Base-by-base conservation (phyloP, 495 filamentous ascomycete species). In the Neurospora sp. region DNA sequence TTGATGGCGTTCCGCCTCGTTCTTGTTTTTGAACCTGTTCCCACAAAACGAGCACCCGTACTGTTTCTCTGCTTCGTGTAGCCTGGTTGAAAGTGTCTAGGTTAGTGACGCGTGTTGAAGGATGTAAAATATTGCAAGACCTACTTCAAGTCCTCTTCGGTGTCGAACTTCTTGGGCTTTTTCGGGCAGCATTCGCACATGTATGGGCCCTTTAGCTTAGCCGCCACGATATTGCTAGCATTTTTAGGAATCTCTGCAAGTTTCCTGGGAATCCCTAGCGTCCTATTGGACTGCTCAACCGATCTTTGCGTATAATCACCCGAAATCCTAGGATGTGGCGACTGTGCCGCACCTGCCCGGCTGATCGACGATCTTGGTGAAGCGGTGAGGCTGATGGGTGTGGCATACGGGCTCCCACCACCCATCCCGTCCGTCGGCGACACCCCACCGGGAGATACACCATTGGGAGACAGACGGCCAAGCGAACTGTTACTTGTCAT, bases 11-110 rank as follows among this genome's bases (percentile, higher is more conserved):
- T 99, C 96, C 7, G 96, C 96, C 84, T 99, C 96, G 75, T 99
- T 99, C 82, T 99, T 99, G 85, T 99, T 99, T 82, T 99, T 99
- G 87, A 99, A 99, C 27, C 95, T 89, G 81, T 98, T 98, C 54
- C 91, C 90, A 81, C 96, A 99, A 82, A 91, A 98, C 20, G 89
- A 86, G 80, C 96, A 99, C 71, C 90, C 90, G 82, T 98, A 98
- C 81, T 99, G 96, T 80, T 98, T 99, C 79, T 99, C 96, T 76
- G 92, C 90, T 77, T 95, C 92, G 78, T 99, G 96, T 11, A 82
- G 81, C 76, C 87, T 89, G 73, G 27, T 7, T 66, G 60, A 74
- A 72, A 69, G 20, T 79, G 70, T 31, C 7, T 20, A 11, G 70
- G 40, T 76, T 49, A 80, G 76, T 69, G 37, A 71, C 20, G 23